These are phyloP conservation scores for Euclidium syriacum DNA, from an alignment of 345 rosid genomes.

Conservation along the genomic window DNA sequence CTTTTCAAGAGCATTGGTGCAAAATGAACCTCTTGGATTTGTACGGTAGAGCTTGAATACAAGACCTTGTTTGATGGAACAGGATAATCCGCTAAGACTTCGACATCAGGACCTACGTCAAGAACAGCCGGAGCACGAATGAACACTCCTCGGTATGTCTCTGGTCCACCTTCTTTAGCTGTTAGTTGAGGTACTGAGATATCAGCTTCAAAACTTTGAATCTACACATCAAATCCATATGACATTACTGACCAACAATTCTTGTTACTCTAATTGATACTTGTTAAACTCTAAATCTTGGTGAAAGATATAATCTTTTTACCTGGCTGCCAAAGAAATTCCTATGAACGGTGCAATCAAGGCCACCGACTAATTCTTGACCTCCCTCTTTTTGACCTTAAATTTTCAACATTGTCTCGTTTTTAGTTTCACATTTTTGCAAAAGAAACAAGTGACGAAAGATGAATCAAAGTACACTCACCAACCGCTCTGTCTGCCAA, in stretches of 20 bases:
- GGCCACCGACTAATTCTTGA: constrained; percentile 83
- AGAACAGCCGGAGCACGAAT: constrained; percentile 95
- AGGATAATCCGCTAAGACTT: constrained; percentile 78
- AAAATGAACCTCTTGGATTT: constrained; percentile 64
- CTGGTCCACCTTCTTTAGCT: constrained; percentile 80
- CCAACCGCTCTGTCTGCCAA: constrained; percentile 81
- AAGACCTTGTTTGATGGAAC: constrained; percentile 58
- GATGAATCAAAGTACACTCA: constrained; percentile 30
- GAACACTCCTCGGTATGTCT: constrained; percentile 81
- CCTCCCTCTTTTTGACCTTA: constrained; percentile 96
- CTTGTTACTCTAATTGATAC: background rate
- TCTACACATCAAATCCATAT: constrained; percentile 32
- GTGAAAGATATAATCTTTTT: background rate
- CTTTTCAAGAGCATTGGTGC: constrained; percentile 1
- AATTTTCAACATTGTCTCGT: constrained; percentile 11
- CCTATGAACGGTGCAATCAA: constrained; percentile 81
- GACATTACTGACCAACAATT: background rate
- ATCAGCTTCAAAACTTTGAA: constrained; percentile 96
- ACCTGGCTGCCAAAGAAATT: constrained; percentile 98
- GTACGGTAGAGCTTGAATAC: constrained; percentile 69
- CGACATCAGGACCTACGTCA: constrained; percentile 76
- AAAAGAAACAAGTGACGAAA: background rate
- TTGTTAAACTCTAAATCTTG: background rate
- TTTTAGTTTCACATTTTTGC: background rate
- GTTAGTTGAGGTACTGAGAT: constrained; percentile 65